Conservation (phyloP, 306 rosid species). For the Castanopsis chinensis region DNA sequence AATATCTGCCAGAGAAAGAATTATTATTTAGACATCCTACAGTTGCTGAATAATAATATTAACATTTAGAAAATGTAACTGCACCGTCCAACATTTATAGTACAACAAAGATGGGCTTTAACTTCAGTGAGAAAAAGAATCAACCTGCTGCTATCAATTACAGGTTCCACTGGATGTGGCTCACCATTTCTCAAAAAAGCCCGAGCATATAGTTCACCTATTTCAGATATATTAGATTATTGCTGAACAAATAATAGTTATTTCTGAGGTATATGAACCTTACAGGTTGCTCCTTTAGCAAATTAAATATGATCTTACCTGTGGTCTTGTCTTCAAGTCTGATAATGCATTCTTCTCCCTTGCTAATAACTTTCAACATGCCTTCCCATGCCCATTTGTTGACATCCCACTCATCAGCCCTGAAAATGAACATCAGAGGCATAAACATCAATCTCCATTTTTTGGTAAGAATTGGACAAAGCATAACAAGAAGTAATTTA, state of each 20-base stretch:
- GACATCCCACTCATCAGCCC: constrained; percentile 99
- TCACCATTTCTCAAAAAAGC: constrained; percentile 93
- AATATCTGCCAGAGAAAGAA: constrained; percentile 62
- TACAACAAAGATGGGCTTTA: neutral
- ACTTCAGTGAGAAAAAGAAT: constrained; percentile 19
- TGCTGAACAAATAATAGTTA: constrained; percentile 4
- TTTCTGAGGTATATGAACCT: neutral
- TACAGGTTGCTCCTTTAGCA: constrained; percentile 9
- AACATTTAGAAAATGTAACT: constrained; percentile 10
- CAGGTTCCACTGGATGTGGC: constrained; percentile 94
- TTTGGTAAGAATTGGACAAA: neutral
- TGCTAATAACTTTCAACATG: constrained; percentile 70
- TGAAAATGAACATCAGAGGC: constrained; percentile 40
- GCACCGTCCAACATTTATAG: neutral
- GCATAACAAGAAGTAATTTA: neutral
- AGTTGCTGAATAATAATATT: constrained; percentile 8
- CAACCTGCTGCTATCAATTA: constrained; percentile 99
- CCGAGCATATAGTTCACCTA: constrained; percentile 97
- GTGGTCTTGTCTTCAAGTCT: constrained; percentile 88
- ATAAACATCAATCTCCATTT: constrained; percentile 23
- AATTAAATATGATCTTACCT: constrained; percentile 45
- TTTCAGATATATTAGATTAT: constrained; percentile 22
- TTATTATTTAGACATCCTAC: constrained; percentile 15
- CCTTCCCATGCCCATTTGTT: constrained; percentile 99
- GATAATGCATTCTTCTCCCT: constrained; percentile 93